Evolutionary conservation across 2,329 filamentous ascomycete genomes (phyloP).

Genomic region (Alternaria sp.): DNA sequence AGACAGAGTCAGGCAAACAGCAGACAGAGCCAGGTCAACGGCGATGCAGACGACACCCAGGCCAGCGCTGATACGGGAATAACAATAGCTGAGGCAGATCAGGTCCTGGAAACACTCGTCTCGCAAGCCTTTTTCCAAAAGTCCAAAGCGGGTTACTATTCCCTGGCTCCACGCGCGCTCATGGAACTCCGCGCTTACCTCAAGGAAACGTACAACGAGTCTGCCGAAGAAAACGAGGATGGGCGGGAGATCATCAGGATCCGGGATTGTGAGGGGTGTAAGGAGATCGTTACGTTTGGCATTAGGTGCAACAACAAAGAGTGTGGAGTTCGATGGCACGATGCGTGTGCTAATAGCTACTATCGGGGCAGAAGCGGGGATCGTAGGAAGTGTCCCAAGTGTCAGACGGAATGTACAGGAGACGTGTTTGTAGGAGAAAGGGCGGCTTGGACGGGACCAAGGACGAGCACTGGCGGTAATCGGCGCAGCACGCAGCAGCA

Average conservation of each 20-base stretch:
- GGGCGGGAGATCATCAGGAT: slow-evolving; percentile 64
- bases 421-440: slow-evolving; percentile 61
- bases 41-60: slow-evolving; percentile 50
- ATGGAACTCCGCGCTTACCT: slow-evolving; percentile 88
- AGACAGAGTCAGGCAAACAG: slow-evolving; percentile 36
- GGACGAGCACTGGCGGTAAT: slow-evolving; percentile 11
- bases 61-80: slow-evolving; percentile 57
- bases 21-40: slow-evolving; percentile 36
- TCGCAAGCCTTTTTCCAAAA: slow-evolving; percentile 85
- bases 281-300: slow-evolving; percentile 80
- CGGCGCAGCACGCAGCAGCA: slow-evolving; percentile 1
- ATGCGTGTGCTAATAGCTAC: slow-evolving; percentile 42
- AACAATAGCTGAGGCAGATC: slow-evolving; percentile 79
- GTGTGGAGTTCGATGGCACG: slow-evolving; percentile 43
- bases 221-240: slow-evolving; percentile 60
- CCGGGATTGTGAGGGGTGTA: slow-evolving; percentile 87
- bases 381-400: slow-evolving; percentile 39
- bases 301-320: slow-evolving; percentile 36
- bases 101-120: slow-evolving; percentile 71
- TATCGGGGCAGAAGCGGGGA: slow-evolving; percentile 27
- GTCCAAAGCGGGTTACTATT: slow-evolving; percentile 74
- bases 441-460: slow-evolving; percentile 23
- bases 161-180: slow-evolving; percentile 75
- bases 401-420: slow-evolving; percentile 38
- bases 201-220: slow-evolving; percentile 86